Base-by-base conservation (phyloP, 768 basidiomycete genomes). In the Suillus fuscotomentosus region DNA sequence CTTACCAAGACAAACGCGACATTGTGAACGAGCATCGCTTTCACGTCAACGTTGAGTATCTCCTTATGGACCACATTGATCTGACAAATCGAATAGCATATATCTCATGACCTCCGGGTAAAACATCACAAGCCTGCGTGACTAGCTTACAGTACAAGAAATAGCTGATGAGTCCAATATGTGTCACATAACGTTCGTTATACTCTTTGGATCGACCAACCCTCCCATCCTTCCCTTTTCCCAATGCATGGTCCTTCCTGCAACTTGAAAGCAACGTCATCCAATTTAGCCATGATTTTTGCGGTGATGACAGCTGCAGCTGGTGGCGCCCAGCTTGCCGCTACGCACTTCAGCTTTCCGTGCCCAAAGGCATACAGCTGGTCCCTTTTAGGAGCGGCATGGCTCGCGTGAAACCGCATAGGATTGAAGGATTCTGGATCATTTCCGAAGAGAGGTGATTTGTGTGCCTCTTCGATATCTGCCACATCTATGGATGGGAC, bases 241-340 rank as follows among this genome's bases (percentile, higher is more conserved):
- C 83, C 83, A 31, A 59, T 72, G 27, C 34, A 62, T 10, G 64
- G 34, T 3, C 81, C 82, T 4, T 64, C 60, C 2, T 70, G 62
- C 22, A 83, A 51, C 14, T 24, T 54, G 62, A 72, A 73, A 6
- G 65, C 65, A 0, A 66, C 64, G 0, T 62, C 68, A 8, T 73
- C 67, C 10, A 79, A 34, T 5, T 68, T 68, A 10, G 77, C 71
- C 3, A 83, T 61, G 5, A 83, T 68, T 3, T 77, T 76, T 0
- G 76, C 84, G 1, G 73, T 74, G 14, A 86, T 77, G 0, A 83
- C 63, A 0, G 74, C 84, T 2, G 79, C 81, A 0, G 84, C 82
- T 66, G 80, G 73, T 0, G 85, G 85, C 3, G 86, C 85, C 83
- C 84, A 84, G 3, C 71, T 75, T 15, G 71, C 69, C 2, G 82